These are phyloP conservation scores for Akebia trifoliata DNA, from an alignment of 164 flowering plant species.

Conservation along the genomic window DNA sequence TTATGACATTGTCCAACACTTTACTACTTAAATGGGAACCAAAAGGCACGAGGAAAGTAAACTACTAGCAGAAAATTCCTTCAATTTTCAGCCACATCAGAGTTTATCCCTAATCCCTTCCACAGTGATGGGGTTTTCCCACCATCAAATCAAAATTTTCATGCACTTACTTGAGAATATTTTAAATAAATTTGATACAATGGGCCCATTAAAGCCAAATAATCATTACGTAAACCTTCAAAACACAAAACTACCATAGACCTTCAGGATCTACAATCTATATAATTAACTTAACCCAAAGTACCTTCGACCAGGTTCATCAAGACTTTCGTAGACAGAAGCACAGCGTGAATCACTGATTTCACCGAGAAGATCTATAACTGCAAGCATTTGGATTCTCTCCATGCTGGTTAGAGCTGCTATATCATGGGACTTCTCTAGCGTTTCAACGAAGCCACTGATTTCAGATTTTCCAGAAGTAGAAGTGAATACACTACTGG, in stretches of 20 bases:
- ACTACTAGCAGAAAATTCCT: no score
- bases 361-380: constrained; percentile 72
- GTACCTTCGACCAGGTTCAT: constrained; percentile 93
- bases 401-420: constrained; percentile 33
- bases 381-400: constrained; percentile 56
- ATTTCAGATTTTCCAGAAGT: constrained; percentile 44
- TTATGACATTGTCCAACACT: no score
- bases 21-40: no score
- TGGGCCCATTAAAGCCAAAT: not conserved
- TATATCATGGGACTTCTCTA: constrained; percentile 42
- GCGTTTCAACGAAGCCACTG: constrained; percentile 32
- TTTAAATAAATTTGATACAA: not conserved
- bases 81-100: no score
- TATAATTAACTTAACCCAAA: constrained; percentile 3
- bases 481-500: constrained; percentile 20
- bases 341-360: constrained; percentile 39
- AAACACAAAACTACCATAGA: not conserved
- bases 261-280: not conserved
- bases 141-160: not conserved
- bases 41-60: no score
- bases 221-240: not conserved
- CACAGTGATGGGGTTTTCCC: no score
- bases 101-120: no score
- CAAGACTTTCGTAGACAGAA: constrained; percentile 78
- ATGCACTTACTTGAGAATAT: not conserved